Conservation (phyloP, 805 yeast species). For the Candida verbasci region DNA sequence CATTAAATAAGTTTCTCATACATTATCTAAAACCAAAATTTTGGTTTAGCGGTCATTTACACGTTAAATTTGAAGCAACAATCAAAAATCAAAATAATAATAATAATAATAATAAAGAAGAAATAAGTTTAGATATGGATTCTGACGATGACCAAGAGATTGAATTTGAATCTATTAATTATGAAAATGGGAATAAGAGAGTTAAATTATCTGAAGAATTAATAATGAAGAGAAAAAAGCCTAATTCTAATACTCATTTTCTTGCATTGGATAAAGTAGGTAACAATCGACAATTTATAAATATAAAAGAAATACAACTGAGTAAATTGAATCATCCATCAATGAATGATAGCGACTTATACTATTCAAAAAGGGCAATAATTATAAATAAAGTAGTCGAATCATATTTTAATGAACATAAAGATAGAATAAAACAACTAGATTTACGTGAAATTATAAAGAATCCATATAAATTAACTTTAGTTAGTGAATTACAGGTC, state of each 20-base stretch:
- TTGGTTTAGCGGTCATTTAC: constrained; percentile 93
- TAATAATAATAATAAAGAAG: constrained; percentile 12
- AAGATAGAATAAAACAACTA: constrained; percentile 12
- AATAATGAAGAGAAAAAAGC: background rate
- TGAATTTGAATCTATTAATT: constrained; percentile 6
- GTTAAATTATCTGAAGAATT: background rate
- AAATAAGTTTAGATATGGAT: constrained; percentile 20
- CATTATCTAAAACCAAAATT: constrained; percentile 51
- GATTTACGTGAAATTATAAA: constrained; percentile 10
- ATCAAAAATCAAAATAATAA: constrained; percentile 21
- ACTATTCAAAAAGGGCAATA: constrained; percentile 28
- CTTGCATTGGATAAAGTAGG: constrained; percentile 84
- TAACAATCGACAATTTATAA: constrained; percentile 57
- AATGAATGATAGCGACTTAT: constrained; percentile 11
- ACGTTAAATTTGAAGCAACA: constrained; percentile 62
- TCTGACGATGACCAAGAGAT: constrained; percentile 9
- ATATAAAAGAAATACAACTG: constrained; percentile 42
- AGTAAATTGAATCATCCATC: constrained; percentile 13
- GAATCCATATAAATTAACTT: constrained; percentile 9
- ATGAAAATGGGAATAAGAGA: no score
- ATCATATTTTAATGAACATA: constrained; percentile 11
- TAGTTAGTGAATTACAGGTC: constrained; percentile 17
- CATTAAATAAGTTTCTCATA: constrained; percentile 56
- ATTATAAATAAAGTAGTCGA: constrained; percentile 35
- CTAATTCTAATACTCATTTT: constrained; percentile 40